Evolutionary conservation across 768 basidiomycete species (phyloP), one percentile per base, ranked within the genome.

Genomic region (Kwoniella heveanensis): DNA sequence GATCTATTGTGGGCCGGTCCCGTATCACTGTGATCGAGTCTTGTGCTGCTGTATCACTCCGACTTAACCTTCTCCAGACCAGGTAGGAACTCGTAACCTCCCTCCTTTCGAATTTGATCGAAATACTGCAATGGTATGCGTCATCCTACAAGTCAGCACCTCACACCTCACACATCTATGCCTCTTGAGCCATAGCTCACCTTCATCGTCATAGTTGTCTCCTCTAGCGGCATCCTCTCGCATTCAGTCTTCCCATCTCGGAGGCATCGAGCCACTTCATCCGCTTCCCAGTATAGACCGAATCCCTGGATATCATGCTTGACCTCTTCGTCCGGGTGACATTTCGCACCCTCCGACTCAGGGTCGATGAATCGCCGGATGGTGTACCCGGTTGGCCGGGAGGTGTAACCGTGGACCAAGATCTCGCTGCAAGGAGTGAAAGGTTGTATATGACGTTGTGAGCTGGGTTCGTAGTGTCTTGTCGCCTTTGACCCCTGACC

Each of bases 221-320:
- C 74, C 2, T 26, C 57, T 29, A 49, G 58, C 1, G 66, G 39
- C 70, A 76, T 68, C 22, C 36, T 52, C 0, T 64, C 57, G 47
- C 63, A 64, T 48, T 76, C 72, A 8, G 54, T 22, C 29, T 67
- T 52, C 7, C 70, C 70, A 51, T 71, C 70, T 29, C 55, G 55
- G 10, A 77, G 36, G 51, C 61, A 72, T 30, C 71, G 48, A 1
- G 70, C 74, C 1, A 77, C 74, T 8, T 49, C 66, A 48, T 77
- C 74, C 5, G 74, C 74, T 46, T 77, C 74, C 53, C 61, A 74
- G 25, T 63, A 68, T 46, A 77, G 50, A 22, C 74, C 74, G 44
- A 67, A 67, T 2, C 65, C 68, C 8, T 61, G 59, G 25, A 77
- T 72, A 6, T 30, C 27, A 52, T 59, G 53, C 50, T 76, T 69